Evolutionary conservation across 2,329 filamentous ascomycete species (phyloP).

Genomic region (Cercospora citrullina): DNA sequence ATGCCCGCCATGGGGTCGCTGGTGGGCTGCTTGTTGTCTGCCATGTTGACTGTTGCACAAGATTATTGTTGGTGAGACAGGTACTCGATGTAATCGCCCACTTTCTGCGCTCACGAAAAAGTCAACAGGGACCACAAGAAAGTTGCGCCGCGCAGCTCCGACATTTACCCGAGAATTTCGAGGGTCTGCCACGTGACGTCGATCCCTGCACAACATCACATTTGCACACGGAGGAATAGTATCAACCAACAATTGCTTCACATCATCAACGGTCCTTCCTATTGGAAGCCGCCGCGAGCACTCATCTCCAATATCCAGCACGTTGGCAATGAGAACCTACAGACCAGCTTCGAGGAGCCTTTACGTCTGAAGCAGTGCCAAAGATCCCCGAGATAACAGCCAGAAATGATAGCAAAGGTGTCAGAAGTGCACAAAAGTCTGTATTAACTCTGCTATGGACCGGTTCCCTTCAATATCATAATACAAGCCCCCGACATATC

Average conservation of each 20-base stretch:
- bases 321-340: too few species aligned
- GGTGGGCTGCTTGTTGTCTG: slow-evolving; percentile 21
- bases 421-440: background rate
- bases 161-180: background rate
- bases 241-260: background rate
- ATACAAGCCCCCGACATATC: background rate
- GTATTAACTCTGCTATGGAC: background rate
- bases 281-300: too few species aligned
- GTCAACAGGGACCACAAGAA: slow-evolving; percentile 1
- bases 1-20: slow-evolving; percentile 60
- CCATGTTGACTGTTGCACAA: slow-evolving; percentile 12
- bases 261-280: too few species aligned
- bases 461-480: background rate
- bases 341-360: too few species aligned
- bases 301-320: too few species aligned
- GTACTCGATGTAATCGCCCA: background rate
- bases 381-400: background rate
- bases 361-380: background rate
- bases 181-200: background rate
- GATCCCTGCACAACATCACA: background rate
- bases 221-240: background rate
- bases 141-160: background rate
- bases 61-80: background rate
- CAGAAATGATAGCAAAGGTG: background rate
- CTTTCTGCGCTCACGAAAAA: background rate